Evolutionary conservation across 495 filamentous ascomycete species (phyloP), one percentile per base, ranked within the genome.

Genomic region (Recurvomyces mirabilis): DNA sequence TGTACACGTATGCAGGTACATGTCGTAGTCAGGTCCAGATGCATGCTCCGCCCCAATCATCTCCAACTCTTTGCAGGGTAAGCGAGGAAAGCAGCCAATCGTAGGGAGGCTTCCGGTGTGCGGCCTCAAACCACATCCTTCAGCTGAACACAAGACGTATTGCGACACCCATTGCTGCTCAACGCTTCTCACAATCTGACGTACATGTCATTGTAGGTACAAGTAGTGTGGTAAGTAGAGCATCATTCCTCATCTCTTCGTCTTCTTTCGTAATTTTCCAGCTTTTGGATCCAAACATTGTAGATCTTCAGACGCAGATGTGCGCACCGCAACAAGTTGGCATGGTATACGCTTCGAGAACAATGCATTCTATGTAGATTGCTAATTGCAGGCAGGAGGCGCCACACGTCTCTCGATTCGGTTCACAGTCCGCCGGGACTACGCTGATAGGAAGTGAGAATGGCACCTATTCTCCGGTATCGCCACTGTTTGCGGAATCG

Each of bases 391-490:
- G 15, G 3, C 26, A 42, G 39, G 24, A 42, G 9, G 39, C 7
- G 14, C 39, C 25, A 12, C 28, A n/a, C 5, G 15, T 42, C 25
- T 42, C 39, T 21, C 39, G 39, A 4, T 42, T 31, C 39, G 32
- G 22, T 20, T 42, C 39, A 17, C 39, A 42, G 23, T 42, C 39
- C 13, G 32, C 39, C 4, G 37, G 37, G 2, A 42, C 24, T 12
- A 42, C 39, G 24, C 39, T 42, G 3, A 19, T 42, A 10, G 39
- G 39, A 6, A 42, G 39, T 42, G 25, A 42, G 10, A 21, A 42
- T 18, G 39, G 39, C 2, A 13, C 32, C 15, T 12, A 11, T 12
- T 32, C 39, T 2, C 39, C 39, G 9, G 15, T 26, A 4, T 30
- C 39, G 15, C 25, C 25, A 25, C n/a, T n/a, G n/a, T n/a, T n/a